A percentile compares a stretch with the other conserved stretches of the same genome.
phyloP scores from a whole-genome alignment of 108 stramenopile species.

The Nitzschia sp. region DNA sequence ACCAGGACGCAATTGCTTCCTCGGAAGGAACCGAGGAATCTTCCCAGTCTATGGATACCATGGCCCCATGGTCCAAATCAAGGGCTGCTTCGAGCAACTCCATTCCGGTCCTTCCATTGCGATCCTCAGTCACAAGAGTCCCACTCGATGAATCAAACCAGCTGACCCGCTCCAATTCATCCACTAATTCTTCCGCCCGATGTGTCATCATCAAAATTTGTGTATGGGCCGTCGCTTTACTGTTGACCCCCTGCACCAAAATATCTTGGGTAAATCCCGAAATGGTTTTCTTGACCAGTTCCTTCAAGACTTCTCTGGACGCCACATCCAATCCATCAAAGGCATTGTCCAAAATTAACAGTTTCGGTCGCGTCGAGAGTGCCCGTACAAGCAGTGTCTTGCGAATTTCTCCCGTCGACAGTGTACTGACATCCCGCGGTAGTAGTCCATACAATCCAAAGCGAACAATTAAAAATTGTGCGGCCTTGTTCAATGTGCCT shows the following conservation, averaged over 20 bases:
- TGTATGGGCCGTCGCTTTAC: slow-evolving; percentile 56
- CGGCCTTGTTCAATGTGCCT: slow-evolving; percentile 61
- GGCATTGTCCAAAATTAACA: slow-evolving; percentile 80
- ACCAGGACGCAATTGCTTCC: slow-evolving; percentile 8
- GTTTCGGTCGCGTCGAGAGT: slow-evolving; percentile 47
- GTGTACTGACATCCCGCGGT: slow-evolving; percentile 51
- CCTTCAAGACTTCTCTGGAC: slow-evolving; percentile 47
- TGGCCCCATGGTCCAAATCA: background rate
- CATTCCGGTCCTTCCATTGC: slow-evolving; percentile 9
- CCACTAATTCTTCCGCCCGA: slow-evolving; percentile 70
- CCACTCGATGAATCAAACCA: slow-evolving; percentile 6
- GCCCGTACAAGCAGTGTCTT: slow-evolving; percentile 74
- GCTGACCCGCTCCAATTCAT: slow-evolving; percentile 48
- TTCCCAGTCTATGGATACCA: slow-evolving; percentile 9
- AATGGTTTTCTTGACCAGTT: slow-evolving; percentile 60
- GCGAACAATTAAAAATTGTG: slow-evolving; percentile 68
- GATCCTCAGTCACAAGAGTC: slow-evolving; percentile 16
- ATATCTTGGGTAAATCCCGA: slow-evolving; percentile 72
- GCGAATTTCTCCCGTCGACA: slow-evolving; percentile 82
- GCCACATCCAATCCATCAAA: slow-evolving; percentile 81
- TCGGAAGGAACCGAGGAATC: slow-evolving; percentile 12
- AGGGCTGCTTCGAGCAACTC: slow-evolving; percentile 1
- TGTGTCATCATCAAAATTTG: slow-evolving; percentile 71
- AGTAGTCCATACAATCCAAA: slow-evolving; percentile 74
- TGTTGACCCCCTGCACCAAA: slow-evolving; percentile 67